Conservation (phyloP, 176 grass and related monocot genomes). For the Musa itinerans region DNA sequence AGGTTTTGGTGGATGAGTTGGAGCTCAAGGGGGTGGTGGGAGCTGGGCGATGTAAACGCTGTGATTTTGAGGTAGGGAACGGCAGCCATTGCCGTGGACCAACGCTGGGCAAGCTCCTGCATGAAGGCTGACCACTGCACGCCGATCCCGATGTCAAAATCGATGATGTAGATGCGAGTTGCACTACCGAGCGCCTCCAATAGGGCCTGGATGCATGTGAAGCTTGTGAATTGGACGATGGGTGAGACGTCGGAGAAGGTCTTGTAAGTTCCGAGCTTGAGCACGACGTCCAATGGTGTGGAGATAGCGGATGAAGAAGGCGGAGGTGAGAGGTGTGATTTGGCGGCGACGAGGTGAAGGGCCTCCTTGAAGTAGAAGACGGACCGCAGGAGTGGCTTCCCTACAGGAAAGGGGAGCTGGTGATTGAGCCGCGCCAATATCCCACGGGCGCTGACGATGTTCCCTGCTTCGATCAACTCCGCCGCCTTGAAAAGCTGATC, state of each 20-base stretch:
- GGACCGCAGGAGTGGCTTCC: constrained; percentile 36
- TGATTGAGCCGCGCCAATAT: constrained; percentile 83
- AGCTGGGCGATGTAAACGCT: constrained; percentile 27
- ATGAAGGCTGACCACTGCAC: constrained; percentile 47
- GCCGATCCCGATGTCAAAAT: constrained; percentile 44
- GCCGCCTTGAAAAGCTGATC: constrained; percentile 41
- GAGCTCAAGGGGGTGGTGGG: constrained; percentile 48
- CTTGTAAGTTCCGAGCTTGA: constrained; percentile 56
- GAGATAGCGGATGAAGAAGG: not conserved
- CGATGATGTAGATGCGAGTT: constrained; percentile 35
- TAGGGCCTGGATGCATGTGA: constrained; percentile 42
- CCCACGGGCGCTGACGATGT: constrained; percentile 33
- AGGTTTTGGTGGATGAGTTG: constrained; percentile 38
- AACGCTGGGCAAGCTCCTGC: constrained; percentile 51
- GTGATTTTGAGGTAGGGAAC: constrained; percentile 27
- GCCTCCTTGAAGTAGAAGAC: constrained; percentile 92
- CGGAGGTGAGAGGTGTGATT: not conserved
- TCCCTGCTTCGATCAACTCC: constrained; percentile 26
- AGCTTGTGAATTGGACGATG: constrained; percentile 44
- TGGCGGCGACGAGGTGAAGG: constrained; percentile 55
- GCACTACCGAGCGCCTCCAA: constrained; percentile 38
- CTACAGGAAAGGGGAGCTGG: constrained; percentile 12
- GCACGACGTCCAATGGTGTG: constrained; percentile 38
- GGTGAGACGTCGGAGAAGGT: constrained; percentile 46
- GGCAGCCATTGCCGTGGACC: constrained; percentile 4